Evolutionary conservation across 257 asterid species (phyloP), one percentile per base, ranked within the genome.

Genomic region (Scutellaria barbata): DNA sequence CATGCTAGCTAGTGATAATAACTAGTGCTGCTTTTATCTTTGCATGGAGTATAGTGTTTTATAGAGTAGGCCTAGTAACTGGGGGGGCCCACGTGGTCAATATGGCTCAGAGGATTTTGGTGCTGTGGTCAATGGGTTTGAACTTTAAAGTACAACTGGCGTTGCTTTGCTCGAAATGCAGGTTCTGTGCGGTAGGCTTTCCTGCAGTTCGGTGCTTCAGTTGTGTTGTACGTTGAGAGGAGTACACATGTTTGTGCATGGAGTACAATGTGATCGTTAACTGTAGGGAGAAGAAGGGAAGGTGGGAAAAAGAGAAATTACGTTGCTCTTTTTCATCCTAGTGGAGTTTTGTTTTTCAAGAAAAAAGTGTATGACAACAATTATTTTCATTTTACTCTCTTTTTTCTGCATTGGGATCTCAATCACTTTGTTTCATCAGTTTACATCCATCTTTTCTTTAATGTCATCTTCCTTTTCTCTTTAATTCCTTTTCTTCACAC

Each of bases 341-440:
- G 77, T 75, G 73, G 16, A 73, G 56, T 42, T 77, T 69, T 54
- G 58, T 60, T 74, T 67, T 82, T 78, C 54, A 67, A 81, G 73
- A 71, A 66, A 57, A 69, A 69, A 62, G 77, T 39, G 60, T 65
- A 37, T 65, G 73, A 58, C 74, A 67, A 77, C 52, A 55, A 68
- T 78, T 63, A 81, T 68, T 74, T 54, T 50, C 39, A 20, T 30
- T 71, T 71, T 47, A 30, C 25, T 65, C 17, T 47, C 66, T 43
- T 68, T 76, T 62, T 40, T 52, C 63, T 54, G 14, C 72, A 68
- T 81, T 58, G 88, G 87, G 84, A 80, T 83, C 81, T 77, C 74
- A 64, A 76, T 56, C 56, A 55, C 5, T 65, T 33, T 59, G 55
- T 60, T 66, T 56, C 14, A 25, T 57, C 66, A 64, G 47, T 63